Evolutionary conservation across 139 green algal species (phyloP), one percentile per base, ranked within the genome.

Genomic region (Chlamydomonas incerta): DNA sequence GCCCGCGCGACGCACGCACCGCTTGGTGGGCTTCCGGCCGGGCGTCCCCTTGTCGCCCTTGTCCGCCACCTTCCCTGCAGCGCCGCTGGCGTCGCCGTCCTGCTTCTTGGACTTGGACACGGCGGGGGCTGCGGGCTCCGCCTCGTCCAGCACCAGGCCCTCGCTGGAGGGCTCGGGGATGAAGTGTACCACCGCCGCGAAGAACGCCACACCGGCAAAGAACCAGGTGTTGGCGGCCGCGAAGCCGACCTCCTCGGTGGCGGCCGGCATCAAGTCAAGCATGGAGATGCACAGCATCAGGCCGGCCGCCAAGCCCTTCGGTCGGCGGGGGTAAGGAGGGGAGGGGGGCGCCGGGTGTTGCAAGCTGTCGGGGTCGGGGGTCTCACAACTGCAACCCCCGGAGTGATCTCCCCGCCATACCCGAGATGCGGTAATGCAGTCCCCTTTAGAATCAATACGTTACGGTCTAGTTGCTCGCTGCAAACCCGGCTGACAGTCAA

Each of bases 231-330:
- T 94, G 67, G 94, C 93, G 35, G 72, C 65, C 23, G 74, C 58
- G 50, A 94, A 93, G 35, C 93, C 93, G 0, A 97, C 87, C 60
- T 87, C 89, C 35, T 94, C 88, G 9, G 92, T 89, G 41, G 94
- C 88, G 55, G 92, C 90, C 17, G 92, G 95, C 52, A 95, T 82
- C 33, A 97, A 87, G 76, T 97, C 95, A 50, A 96, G 90, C 47
- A 96, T 87, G 29, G 87, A 93, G 50, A 97, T 93, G 82, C 85
- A 92, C 2, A 96, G 91, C 95, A 97, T 96, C 29, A 96, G 90
- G 1, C 95, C 95, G 50, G 88, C 94, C 26, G 94, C 93, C 0
- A 96, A 74, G 17, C 93, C 95, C 91, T 96, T 90, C n/a, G n/a
- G n/a, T n/a, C n/a, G n/a, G n/a, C n/a, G n/a, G n/a, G n/a, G n/a